Percentiles rank a stretch among this genome's conserved stretches.
Evolutionary conservation across 2,329 filamentous ascomycete species (phyloP).

Genomic region (Paradendryphiella salina): DNA sequence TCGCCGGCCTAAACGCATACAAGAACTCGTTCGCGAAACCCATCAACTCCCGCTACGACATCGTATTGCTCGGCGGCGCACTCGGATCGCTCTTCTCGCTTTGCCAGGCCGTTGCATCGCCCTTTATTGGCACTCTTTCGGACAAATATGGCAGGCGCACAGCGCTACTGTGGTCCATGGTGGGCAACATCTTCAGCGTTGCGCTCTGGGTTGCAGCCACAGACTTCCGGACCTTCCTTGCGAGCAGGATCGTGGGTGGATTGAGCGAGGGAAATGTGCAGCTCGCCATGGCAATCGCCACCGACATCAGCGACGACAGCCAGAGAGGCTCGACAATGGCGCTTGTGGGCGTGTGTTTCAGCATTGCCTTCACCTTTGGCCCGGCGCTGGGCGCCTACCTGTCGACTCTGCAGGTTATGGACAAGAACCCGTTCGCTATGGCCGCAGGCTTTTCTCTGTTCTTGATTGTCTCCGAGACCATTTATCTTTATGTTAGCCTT

Average conservation of each 20-base stretch:
- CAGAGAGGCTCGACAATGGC: constrained; percentile 92
- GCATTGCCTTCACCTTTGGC: constrained; percentile 94
- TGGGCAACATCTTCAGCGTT: constrained; percentile 88
- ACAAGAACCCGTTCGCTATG: constrained; percentile 89
- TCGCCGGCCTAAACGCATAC: constrained; percentile 87
- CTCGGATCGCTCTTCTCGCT: constrained; percentile 92
- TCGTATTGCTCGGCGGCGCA: constrained; percentile 90
- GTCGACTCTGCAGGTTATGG: constrained; percentile 73
- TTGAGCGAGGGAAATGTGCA: constrained; percentile 97
- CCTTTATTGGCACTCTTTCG: constrained; percentile 84
- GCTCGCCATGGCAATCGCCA: constrained; percentile 92
- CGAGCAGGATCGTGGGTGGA: constrained; percentile 89
- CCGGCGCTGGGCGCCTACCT: constrained; percentile 88
- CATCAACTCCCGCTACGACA: constrained; percentile 96
- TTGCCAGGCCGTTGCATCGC: constrained; percentile 88
- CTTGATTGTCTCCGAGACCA: constrained; percentile 82
- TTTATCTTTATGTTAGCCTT: constrained; percentile 80
- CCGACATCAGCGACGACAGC: constrained; percentile 86
- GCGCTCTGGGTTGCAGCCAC: constrained; percentile 91
- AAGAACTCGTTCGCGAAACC: constrained; percentile 89
- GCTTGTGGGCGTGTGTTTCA: constrained; percentile 93
- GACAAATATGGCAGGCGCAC: constrained; percentile 86
- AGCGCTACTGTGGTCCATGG: constrained; percentile 88
- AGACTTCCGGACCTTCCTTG: constrained; percentile 93
- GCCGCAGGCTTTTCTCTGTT: constrained; percentile 85